phyloP scores from a whole-genome alignment of 2,329 filamentous ascomycete genomes.

The Phyllosticta citriasiana region DNA sequence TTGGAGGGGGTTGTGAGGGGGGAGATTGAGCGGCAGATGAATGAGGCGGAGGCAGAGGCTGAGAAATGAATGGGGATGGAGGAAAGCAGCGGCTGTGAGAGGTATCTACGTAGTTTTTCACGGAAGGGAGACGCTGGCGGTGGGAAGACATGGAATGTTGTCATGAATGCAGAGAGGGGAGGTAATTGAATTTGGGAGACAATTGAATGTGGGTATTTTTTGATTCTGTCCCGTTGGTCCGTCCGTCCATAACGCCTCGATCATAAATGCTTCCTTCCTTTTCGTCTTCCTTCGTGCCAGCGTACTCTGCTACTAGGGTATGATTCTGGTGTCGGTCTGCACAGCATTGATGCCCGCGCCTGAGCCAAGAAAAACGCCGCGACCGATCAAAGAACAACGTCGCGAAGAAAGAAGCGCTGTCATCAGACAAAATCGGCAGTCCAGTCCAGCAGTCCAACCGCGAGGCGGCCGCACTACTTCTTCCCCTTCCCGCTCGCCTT shows the following conservation, averaged over 20 bases:
- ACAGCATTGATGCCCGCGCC: no score
- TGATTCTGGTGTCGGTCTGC: not conserved
- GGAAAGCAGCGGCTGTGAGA: no score
- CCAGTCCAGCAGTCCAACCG: not conserved
- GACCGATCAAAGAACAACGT: not conserved
- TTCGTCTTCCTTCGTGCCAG: not conserved
- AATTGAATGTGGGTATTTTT: no score
- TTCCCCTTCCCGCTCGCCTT: slow-evolving; percentile 4
- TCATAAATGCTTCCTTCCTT: not conserved
- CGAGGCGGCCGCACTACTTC: not conserved
- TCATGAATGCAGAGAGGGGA: no score
- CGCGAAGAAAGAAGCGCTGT: not conserved
- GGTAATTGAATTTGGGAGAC: no score
- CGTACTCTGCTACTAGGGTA: not conserved
- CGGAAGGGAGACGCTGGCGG: not conserved
- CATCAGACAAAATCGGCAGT: no score
- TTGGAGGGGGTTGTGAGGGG: not conserved
- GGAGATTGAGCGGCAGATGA: not conserved
- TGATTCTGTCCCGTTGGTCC: not conserved
- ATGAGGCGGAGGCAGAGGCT: not conserved
- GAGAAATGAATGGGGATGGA: not conserved
- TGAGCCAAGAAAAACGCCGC: no score
- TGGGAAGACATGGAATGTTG: not conserved
- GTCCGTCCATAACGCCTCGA: not conserved
- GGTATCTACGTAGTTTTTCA: not conserved